These are phyloP conservation scores for Cercospora sesami DNA, from an alignment of 2,329 filamentous ascomycete genomes.

Conservation along the genomic window DNA sequence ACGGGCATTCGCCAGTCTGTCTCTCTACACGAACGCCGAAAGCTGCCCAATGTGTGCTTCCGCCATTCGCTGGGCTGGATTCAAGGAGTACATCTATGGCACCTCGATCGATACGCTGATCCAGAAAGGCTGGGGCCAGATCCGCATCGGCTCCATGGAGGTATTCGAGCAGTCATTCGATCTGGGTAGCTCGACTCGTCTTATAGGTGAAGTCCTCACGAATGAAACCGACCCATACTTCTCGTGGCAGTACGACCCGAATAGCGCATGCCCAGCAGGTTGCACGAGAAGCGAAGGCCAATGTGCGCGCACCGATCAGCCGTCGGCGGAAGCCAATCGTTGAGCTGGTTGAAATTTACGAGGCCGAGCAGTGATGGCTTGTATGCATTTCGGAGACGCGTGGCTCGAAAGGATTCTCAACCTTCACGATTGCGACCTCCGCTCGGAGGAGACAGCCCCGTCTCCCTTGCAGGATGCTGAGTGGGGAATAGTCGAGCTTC, in stretches of 20 bases:
- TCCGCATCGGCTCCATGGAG: conserved; percentile 49
- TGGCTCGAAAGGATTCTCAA: background rate
- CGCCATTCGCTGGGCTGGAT: conserved; percentile 58
- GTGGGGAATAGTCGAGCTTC: background rate
- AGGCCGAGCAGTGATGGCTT: background rate
- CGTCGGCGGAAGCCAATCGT: background rate
- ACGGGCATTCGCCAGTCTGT: conserved; percentile 51
- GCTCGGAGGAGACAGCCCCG: background rate
- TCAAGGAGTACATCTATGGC: conserved; percentile 58
- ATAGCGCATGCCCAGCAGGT: conserved; percentile 40
- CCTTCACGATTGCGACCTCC: background rate
- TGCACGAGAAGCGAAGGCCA: conserved; percentile 30
- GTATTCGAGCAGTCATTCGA: conserved; percentile 49
- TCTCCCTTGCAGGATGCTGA: background rate
- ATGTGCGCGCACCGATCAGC: conserved; percentile 6
- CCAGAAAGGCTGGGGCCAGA: conserved; percentile 54
- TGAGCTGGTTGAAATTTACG: background rate
- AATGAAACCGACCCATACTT: conserved; percentile 59
- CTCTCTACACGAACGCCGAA: conserved; percentile 59
- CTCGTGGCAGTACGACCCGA: conserved; percentile 54
- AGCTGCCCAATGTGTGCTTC: conserved; percentile 60
- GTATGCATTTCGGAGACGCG: background rate
- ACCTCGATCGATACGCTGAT: conserved; percentile 52
- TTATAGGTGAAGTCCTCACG: conserved; percentile 50
- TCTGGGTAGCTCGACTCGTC: conserved; percentile 40